Percentiles rank a stretch among this genome's conserved stretches.
Conservation (phyloP, 2,329 filamentous ascomycete species). For the Claviceps lovelessii region DNA sequence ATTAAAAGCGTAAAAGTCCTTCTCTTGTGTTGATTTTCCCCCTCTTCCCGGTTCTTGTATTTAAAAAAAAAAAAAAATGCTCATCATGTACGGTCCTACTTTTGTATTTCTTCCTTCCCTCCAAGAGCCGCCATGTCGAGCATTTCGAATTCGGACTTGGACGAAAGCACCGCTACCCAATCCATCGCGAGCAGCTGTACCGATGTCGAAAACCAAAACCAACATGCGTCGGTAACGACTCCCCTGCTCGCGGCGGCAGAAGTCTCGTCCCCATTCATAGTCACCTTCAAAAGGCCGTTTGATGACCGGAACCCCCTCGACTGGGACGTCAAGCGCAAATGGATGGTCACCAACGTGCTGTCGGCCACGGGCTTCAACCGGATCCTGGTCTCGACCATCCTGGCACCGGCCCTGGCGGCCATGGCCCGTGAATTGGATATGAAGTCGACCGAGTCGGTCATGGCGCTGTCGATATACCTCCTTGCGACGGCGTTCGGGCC, state of each 20-base stretch:
- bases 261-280: neutral
- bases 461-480: conserved; percentile 31
- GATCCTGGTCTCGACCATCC: conserved; percentile 37
- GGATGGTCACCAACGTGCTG: conserved; percentile 33
- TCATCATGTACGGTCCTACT: neutral
- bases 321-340: conserved; percentile 27
- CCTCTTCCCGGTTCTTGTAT: no score
- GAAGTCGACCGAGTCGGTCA: conserved; percentile 28
- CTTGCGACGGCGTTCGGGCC: conserved; percentile 30
- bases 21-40: neutral
- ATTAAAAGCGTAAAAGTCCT: neutral
- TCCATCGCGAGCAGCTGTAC: neutral
- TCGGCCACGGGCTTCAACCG: conserved; percentile 36
- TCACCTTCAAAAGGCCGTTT: neutral
- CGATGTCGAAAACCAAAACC: neutral
- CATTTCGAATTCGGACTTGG: neutral
- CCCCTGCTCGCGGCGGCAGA: neutral
- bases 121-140: neutral
- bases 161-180: neutral
- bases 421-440: conserved; percentile 40
- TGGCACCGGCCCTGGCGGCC: conserved; percentile 32
- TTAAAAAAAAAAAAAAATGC: no score
- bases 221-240: neutral
- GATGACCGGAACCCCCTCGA: neutral
- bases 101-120: neutral